Evolutionary conservation across 257 asterid genomes (phyloP).

Genomic region (Schizonepeta tenuifolia): DNA sequence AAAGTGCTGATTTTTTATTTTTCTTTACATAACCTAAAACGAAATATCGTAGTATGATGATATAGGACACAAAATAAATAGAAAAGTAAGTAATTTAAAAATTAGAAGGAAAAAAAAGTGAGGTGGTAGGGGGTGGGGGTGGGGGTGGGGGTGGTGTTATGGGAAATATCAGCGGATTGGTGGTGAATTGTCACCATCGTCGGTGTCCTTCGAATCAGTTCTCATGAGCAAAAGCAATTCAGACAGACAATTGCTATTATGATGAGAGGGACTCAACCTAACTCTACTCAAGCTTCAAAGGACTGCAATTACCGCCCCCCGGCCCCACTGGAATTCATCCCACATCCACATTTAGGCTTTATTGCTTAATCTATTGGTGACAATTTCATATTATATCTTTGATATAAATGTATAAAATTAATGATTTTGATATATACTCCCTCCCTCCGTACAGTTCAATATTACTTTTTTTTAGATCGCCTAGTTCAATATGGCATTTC

Average conservation of each 20-base stretch:
- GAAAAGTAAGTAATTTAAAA: background rate
- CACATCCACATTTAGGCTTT: too few species aligned
- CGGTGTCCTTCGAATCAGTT: conserved; percentile 75
- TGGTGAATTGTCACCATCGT: conserved; percentile 70
- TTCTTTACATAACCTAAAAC: background rate
- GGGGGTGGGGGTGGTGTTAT: too few species aligned
- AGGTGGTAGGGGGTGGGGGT: too few species aligned
- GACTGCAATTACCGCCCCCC: background rate
- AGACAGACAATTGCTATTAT: conserved; percentile 57
- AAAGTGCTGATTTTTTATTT: background rate
- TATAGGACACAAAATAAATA: background rate
- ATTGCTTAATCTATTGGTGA: too few species aligned
- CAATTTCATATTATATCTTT: too few species aligned
- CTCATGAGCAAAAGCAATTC: conserved; percentile 54
- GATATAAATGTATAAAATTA: too few species aligned
- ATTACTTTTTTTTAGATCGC: too few species aligned
- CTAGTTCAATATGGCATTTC: too few species aligned
- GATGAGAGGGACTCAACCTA: conserved; percentile 76
- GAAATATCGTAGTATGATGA: background rate
- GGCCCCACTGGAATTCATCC: background rate
- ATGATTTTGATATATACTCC: too few species aligned
- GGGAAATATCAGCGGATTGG: conserved; percentile 47
- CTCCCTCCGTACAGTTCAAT: too few species aligned
- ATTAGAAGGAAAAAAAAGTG: background rate
- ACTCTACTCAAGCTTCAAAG: conserved; percentile 42